Evolutionary conservation across 371 early-diverging fungal genomes (phyloP).

Genomic region (Rhizopus arrhizus): DNA sequence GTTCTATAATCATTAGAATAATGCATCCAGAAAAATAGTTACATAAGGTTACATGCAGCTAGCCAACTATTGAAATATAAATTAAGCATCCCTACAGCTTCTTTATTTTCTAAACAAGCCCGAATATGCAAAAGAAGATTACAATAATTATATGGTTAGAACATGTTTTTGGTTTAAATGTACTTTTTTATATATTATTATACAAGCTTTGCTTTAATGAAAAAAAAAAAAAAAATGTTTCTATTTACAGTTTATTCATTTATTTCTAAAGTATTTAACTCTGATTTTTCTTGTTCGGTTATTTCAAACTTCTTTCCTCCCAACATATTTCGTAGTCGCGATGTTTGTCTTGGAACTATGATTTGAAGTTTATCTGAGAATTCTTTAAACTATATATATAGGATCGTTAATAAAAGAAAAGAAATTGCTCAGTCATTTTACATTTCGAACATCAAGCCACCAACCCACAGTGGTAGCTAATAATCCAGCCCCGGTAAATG

Average conservation of each 20-base stretch:
- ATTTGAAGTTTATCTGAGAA: constrained; percentile 50
- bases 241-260: constrained; percentile 10
- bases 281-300: constrained; percentile 37
- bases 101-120: too few species aligned
- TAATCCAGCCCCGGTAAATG: constrained; percentile 40
- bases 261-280: constrained; percentile 28
- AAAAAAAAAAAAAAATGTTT: background rate
- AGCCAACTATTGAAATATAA: too few species aligned
- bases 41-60: too few species aligned
- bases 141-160: too few species aligned
- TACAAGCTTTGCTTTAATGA: too few species aligned
- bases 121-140: too few species aligned
- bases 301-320: constrained; percentile 43
- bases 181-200: too few species aligned
- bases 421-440: constrained; percentile 20
- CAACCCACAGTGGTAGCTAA: constrained; percentile 38
- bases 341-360: constrained; percentile 42
- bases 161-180: too few species aligned
- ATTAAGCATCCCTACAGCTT: too few species aligned
- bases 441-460: constrained; percentile 50
- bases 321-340: constrained; percentile 34
- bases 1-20: too few species aligned
- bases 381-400: constrained; percentile 39
- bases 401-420: background rate
- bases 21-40: too few species aligned